These are phyloP conservation scores for Solanum paucissectum DNA, from an alignment of 257 asterid genomes.

Conservation along the genomic window DNA sequence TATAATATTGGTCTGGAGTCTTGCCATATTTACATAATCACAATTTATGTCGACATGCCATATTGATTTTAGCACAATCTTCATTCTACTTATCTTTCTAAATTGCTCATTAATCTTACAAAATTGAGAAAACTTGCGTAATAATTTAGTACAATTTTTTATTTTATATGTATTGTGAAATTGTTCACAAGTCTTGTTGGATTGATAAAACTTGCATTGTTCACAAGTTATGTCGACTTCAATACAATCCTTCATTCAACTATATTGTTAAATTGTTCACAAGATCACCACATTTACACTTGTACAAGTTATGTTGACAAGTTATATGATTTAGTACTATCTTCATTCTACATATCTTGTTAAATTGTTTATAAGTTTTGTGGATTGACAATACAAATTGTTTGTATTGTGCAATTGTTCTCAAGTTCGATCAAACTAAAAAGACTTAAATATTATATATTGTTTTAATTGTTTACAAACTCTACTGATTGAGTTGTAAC, in stretches of 20 bases:
- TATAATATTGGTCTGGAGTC: too few relatives aligned
- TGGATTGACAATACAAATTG: neutral
- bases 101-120: neutral
- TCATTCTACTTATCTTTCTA: rapidly evolving
- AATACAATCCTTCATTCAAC: neutral
- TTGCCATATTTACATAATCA: neutral
- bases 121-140: neutral
- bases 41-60: neutral
- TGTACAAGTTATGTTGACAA: too few relatives aligned
- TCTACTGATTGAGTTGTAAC: rapidly evolving
- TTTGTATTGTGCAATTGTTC: neutral
- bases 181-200: neutral
- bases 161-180: neutral
- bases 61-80: too few relatives aligned
- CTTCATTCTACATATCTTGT: neutral
- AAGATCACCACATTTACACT: too few relatives aligned
- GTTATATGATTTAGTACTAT: neutral
- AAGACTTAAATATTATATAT: neutral
- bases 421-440: rapidly evolving
- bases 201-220: neutral
- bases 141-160: too few relatives aligned
- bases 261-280: too few relatives aligned
- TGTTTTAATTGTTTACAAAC: neutral
- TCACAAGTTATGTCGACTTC: neutral
- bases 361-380: neutral